Percentiles rank a stretch among this genome's conserved stretches.
Evolutionary conservation across 768 basidiomycete species (phyloP).

Genomic region (Mycena rosella): DNA sequence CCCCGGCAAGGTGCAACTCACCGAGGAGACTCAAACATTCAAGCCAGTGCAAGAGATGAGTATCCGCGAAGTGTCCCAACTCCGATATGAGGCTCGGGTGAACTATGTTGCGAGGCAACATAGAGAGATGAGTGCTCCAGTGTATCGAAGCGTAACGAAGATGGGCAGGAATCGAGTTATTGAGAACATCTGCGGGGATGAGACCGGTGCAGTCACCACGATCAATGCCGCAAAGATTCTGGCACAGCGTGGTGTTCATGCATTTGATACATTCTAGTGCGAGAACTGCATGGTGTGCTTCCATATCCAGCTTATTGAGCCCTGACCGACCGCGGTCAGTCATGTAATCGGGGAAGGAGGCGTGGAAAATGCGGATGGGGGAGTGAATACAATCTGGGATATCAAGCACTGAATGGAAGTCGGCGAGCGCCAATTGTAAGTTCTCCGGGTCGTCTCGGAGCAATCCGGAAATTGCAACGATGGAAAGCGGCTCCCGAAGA

Average conservation of each 20-base stretch:
- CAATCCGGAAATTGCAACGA: background rate
- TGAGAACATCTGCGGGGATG: background rate
- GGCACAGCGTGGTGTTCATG: background rate
- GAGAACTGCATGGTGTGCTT: background rate
- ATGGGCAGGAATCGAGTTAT: background rate
- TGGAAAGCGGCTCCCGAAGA: constrained; percentile 4
- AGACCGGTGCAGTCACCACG: background rate
- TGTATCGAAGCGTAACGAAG: background rate
- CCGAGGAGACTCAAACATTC: constrained; percentile 4
- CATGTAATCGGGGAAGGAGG: constrained; percentile 11
- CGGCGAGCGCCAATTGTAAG: background rate
- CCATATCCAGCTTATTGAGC: background rate
- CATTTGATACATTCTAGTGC: background rate
- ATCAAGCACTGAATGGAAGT: constrained; percentile 9
- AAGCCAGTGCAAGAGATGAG: constrained; percentile 9
- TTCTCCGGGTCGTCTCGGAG: background rate
- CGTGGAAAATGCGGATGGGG: constrained; percentile 9
- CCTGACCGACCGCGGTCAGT: background rate
- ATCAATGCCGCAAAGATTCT: background rate
- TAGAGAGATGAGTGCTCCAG: constrained; percentile 1
- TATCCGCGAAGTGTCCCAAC: background rate
- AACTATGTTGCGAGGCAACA: background rate
- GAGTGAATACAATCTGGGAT: background rate
- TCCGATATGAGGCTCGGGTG: background rate
- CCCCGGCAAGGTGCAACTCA: background rate